A percentile compares a stretch with the other conserved stretches of the same genome.
Conservation (phyloP, 495 filamentous ascomycete species). For the Daldinia concentrica region DNA sequence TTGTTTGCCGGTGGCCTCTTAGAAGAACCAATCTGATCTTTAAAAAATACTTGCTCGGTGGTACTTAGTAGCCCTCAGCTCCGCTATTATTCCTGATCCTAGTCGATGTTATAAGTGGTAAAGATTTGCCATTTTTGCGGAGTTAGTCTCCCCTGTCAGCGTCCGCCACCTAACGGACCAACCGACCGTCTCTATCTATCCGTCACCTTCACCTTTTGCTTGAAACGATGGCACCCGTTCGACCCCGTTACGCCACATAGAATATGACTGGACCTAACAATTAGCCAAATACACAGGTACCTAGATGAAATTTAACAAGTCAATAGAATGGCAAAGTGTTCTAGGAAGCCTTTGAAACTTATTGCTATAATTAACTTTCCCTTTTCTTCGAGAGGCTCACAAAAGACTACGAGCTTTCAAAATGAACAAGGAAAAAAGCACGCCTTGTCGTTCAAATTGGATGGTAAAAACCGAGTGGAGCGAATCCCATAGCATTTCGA, state of each 20-base stretch:
- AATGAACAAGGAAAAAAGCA: not conserved
- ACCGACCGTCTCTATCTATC: slow-evolving; percentile 31
- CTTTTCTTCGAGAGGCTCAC: not conserved
- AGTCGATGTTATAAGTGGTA: slow-evolving; percentile 28
- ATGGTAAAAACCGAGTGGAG: slow-evolving; percentile 25
- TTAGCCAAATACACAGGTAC: too few relatives aligned
- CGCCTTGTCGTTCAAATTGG: slow-evolving; percentile 5
- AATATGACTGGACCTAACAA: slow-evolving; percentile 6
- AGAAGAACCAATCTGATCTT: slow-evolving; percentile 42
- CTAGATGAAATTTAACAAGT: slow-evolving; percentile 2
- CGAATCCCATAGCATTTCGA: slow-evolving; percentile 29
- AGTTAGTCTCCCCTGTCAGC: slow-evolving; percentile 26
- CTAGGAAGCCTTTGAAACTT: not conserved
- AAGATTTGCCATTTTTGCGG: slow-evolving; percentile 42
- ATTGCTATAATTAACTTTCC: not conserved
- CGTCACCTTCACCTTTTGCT: slow-evolving; percentile 25
- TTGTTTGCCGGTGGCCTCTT: slow-evolving; percentile 29
- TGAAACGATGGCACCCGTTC: slow-evolving; percentile 28
- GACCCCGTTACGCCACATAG: slow-evolving; percentile 16
- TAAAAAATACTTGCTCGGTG: slow-evolving; percentile 32
- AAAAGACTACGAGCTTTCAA: not conserved
- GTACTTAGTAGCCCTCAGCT: slow-evolving; percentile 34
- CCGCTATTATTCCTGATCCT: slow-evolving; percentile 29
- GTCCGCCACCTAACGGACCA: slow-evolving; percentile 15
- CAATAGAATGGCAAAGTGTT: not conserved